These are phyloP conservation scores for Aspergillus sp. DNA, from an alignment of 2,329 filamentous ascomycete genomes.

Conservation along the genomic window DNA sequence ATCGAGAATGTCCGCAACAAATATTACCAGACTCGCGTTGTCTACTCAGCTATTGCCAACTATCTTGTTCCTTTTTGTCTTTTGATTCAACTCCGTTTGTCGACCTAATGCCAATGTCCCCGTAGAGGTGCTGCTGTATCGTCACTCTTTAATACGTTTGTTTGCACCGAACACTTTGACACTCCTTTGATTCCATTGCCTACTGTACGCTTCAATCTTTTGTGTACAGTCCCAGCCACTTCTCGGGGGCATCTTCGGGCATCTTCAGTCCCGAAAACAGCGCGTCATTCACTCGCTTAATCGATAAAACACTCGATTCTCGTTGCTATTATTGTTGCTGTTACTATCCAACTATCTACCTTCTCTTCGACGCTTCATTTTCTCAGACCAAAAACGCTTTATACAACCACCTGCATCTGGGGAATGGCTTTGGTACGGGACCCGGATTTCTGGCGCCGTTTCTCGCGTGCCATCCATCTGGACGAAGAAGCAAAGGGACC, in stretches of 20 bases:
- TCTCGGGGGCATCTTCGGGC: neutral
- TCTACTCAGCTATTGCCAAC: no score
- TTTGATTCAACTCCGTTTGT: no score
- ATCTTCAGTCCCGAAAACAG: no score
- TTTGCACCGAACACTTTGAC: neutral
- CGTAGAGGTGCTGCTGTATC: no score
- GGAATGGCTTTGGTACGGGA: conserved; percentile 48
- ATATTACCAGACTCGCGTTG: no score
- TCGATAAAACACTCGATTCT: neutral
- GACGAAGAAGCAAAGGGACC: conserved; percentile 42
- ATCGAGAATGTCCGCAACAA: no score
- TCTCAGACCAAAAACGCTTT: neutral
- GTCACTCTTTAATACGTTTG: no score
- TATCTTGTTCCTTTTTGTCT: no score
- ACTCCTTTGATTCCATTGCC: neutral
- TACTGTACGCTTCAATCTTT: neutral
- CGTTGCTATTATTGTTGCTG: neutral
- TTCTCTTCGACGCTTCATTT: neutral
- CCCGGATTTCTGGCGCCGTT: conserved; percentile 55
- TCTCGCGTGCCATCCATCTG: conserved; percentile 51
- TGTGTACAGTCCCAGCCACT: neutral
- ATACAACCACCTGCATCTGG: neutral
- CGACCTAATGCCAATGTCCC: no score
- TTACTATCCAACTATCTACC: neutral
- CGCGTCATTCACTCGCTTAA: neutral